Conservation (phyloP, 768 basidiomycete genomes). For the Boletus insuetus region DNA sequence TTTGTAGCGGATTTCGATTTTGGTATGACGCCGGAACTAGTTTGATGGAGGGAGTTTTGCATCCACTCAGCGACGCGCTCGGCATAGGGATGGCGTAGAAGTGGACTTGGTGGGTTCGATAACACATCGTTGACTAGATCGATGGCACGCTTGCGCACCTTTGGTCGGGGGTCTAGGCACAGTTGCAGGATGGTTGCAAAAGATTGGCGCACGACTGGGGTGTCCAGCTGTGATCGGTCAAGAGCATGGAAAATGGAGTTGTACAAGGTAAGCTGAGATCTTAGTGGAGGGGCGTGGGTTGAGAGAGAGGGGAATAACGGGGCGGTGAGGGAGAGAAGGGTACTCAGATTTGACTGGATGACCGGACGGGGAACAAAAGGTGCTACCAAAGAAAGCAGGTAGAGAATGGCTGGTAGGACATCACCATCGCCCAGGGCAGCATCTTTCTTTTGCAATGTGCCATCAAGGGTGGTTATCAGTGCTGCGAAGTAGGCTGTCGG, state of each 20-base stretch:
- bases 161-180: conserved; percentile 84
- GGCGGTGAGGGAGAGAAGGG: conserved; percentile 68
- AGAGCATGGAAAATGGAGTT: conserved; percentile 66
- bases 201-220: conserved; percentile 66
- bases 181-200: conserved; percentile 85
- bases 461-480: conserved; percentile 79
- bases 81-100: conserved; percentile 81
- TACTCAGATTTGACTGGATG: conserved; percentile 69
- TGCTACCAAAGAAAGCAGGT: conserved; percentile 34
- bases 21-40: conserved; percentile 56
- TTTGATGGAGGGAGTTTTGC: conserved; percentile 61
- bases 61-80: conserved; percentile 80
- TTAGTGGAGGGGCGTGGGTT: conserved; percentile 71
- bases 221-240: conserved; percentile 68
- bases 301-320: conserved; percentile 72
- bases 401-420: conserved; percentile 33
- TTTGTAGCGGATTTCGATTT: conserved; percentile 56
- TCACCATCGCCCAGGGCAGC: conserved; percentile 69
- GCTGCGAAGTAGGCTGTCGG: conserved; percentile 96
- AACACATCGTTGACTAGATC: conserved; percentile 82
- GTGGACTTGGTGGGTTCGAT: conserved; percentile 71
- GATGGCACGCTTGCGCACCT: conserved; percentile 88
- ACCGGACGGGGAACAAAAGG: conserved; percentile 70
- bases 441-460: conserved; percentile 63
- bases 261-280: conserved; percentile 83